Evolutionary conservation across 116 monocot species (phyloP).

Genomic region (Posidonia oceanica): DNA sequence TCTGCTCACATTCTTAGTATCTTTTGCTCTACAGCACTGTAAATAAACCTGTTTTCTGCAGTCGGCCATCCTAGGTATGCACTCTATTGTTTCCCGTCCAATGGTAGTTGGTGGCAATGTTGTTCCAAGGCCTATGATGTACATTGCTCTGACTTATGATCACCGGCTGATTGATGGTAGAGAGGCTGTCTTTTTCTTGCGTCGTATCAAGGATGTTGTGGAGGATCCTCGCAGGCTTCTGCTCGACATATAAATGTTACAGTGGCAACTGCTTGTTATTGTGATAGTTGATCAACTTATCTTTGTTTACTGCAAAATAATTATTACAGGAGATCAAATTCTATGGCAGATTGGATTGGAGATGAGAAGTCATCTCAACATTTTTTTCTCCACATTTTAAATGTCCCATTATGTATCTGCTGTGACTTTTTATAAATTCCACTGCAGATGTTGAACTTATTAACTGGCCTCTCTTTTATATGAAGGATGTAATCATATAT

Average conservation of each 20-base stretch:
- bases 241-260: slow-evolving; percentile 55
- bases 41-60: slow-evolving; percentile 15
- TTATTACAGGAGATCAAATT: neutral
- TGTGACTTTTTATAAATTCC: no score
- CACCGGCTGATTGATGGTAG: slow-evolving; percentile 92
- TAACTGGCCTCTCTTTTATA: no score
- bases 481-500: no score
- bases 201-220: slow-evolving; percentile 89
- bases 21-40: neutral
- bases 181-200: slow-evolving; percentile 89
- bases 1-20: neutral
- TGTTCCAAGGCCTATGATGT: slow-evolving; percentile 90
- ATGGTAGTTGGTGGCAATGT: slow-evolving; percentile 64
- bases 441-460: no score
- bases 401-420: no score
- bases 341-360: neutral
- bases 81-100: slow-evolving; percentile 69
- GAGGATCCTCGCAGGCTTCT: slow-evolving; percentile 94
- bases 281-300: neutral
- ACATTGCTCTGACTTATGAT: slow-evolving; percentile 87
- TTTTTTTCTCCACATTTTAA: neutral
- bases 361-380: slow-evolving; percentile 3
- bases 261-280: neutral
- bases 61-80: slow-evolving; percentile 98
- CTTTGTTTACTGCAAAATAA: slow-evolving; percentile 4